Percentiles rank a stretch among this genome's conserved stretches.
Evolutionary conservation across 495 filamentous ascomycete genomes (phyloP).

Genomic region (Penicillium dipodomyicola): DNA sequence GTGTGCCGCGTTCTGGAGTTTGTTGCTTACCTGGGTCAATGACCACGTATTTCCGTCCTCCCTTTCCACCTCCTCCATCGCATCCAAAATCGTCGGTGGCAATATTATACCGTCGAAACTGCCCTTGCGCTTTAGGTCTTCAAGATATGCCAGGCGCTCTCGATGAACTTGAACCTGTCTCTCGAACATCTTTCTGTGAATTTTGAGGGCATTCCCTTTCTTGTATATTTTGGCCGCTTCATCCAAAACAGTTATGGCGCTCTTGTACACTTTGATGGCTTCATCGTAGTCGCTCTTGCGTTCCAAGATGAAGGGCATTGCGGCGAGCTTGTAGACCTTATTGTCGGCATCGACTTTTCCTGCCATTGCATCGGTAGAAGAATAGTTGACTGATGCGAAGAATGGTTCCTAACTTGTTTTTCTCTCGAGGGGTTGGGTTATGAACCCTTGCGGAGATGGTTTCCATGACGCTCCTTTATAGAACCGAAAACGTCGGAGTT

Average conservation of each 20-base stretch:
- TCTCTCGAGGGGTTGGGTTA: neutral
- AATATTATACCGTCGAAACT: slow-evolving; percentile 13
- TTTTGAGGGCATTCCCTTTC: slow-evolving; percentile 16
- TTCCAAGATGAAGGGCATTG: slow-evolving; percentile 17
- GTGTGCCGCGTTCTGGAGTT: neutral
- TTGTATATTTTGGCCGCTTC: slow-evolving; percentile 14
- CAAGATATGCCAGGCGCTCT: slow-evolving; percentile 17
- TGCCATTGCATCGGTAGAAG: neutral
- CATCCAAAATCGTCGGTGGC: slow-evolving; percentile 16
- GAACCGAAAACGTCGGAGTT: neutral
- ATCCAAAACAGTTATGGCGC: slow-evolving; percentile 19
- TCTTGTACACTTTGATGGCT: slow-evolving; percentile 29
- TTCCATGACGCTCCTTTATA: neutral
- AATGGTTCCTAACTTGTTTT: neutral
- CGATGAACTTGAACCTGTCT: slow-evolving; percentile 18
- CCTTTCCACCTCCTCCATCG: slow-evolving; percentile 13
- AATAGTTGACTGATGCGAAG: neutral
- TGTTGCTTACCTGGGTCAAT: slow-evolving; percentile 14
- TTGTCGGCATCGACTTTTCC: slow-evolving; percentile 17
- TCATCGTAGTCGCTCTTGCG: slow-evolving; percentile 33
- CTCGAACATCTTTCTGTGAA: slow-evolving; percentile 25
- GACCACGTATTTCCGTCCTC: slow-evolving; percentile 9
- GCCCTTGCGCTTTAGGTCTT: slow-evolving; percentile 10
- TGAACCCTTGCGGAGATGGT: neutral
- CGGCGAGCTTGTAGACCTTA: slow-evolving; percentile 24